These are phyloP conservation scores for Neurospora sp. DNA, from an alignment of 2,329 filamentous ascomycete genomes.

Conservation along the genomic window DNA sequence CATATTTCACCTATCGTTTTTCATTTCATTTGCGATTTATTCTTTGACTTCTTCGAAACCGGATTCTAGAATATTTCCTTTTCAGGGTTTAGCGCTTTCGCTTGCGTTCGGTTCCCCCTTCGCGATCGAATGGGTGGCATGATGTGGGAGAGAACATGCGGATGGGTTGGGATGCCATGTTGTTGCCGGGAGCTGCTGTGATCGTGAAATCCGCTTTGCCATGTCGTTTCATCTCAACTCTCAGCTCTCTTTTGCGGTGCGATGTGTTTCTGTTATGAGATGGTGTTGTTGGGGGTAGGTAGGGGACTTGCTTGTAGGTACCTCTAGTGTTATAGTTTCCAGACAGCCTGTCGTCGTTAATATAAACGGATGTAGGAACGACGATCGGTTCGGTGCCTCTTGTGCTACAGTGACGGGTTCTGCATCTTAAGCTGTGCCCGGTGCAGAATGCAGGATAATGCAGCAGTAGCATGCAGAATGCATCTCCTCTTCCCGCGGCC, in stretches of 20 bases:
- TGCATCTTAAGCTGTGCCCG: not conserved
- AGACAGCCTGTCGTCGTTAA: not conserved
- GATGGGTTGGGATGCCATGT: not conserved
- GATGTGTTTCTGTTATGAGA: not conserved
- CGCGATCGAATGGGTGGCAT: not conserved
- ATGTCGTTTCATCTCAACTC: not conserved
- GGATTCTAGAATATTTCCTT: not conserved
- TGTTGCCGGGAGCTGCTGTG: not conserved
- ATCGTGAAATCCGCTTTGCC: not conserved
- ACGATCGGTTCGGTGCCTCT: not conserved
- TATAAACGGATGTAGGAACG: not conserved
- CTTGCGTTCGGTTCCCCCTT: not conserved
- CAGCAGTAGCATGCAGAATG: not conserved
- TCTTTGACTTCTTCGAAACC: not conserved
- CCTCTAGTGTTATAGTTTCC: not conserved
- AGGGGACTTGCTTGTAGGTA: not conserved
- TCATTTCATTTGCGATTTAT: not conserved
- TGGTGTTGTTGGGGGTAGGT: not conserved
- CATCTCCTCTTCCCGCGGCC: not conserved
- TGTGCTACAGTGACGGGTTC: not conserved
- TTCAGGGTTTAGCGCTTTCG: not conserved
- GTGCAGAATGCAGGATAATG: not conserved
- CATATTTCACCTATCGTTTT: not conserved
- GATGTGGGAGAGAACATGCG: not conserved
- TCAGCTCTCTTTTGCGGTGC: not conserved